Base-by-base conservation (phyloP, 1,139 yeast species). In the Saccharomyces hybrid region DNA sequence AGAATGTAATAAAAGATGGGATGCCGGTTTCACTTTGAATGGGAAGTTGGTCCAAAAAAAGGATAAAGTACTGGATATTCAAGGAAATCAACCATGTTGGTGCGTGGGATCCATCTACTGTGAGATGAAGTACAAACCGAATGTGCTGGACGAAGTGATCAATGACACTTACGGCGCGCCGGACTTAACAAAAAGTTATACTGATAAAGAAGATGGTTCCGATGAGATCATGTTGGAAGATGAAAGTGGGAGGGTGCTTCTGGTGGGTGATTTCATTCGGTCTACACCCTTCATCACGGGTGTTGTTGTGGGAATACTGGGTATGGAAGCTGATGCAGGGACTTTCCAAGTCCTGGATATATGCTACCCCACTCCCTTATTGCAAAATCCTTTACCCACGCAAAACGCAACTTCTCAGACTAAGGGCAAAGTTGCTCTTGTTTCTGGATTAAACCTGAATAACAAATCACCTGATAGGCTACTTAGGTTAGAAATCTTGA, bases 61-160 rank as follows among this genome's bases (percentile, higher is more conserved):
- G 57, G 81, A 81, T 14, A 89, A 88, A 71, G 90, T 90, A 9
- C 73, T 93, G 57, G 96, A 91, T 66, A 83, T 91, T 5, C 75
- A 76, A 29, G 81, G 82, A 49, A 82, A 85, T 53, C 78, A 82
- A 60, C 80, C 90, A 31, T 82, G 90, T 58, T 93, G 95, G 95
- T 84, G 89, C n/a, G 77, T 87, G 38, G 99, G 99, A 2, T 88
- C 98, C 0, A 77, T 91, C 0, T 90, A 86, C 64, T 80, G 89
- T 63, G 96, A 91, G 57, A 79, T 89, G 83, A 83, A 82, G 64
- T 82, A 82, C 66, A 93, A 93, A 67, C 89, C 96, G 9, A 86
- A 90, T 65, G 85, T 93, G 51, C 73, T 95, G 54, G 81, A 82
- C 51, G 98, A 93, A 60, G 93, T 91, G 14, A 83, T 87, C 48